phyloP scores from a whole-genome alignment of 176 grass and related monocot genomes.

The Oryza officinalis region DNA sequence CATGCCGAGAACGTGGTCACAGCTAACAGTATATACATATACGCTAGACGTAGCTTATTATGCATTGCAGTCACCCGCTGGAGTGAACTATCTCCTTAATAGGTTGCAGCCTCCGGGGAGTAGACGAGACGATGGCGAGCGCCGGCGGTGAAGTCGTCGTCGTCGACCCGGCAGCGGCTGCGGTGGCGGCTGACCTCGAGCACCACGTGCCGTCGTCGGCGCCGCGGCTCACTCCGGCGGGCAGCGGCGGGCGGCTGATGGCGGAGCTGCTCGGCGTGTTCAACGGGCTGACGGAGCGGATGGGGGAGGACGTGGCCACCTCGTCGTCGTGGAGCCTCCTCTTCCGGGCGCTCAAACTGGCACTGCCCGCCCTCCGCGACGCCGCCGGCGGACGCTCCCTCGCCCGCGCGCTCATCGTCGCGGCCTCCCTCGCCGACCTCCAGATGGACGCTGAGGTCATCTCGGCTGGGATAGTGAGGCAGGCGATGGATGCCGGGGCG shows the following conservation, averaged over 20 bases:
- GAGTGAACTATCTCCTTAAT: too few species aligned
- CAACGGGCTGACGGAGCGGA: slow-evolving; percentile 74
- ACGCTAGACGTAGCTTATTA: too few species aligned
- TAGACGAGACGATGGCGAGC: not conserved
- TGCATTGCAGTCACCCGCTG: too few species aligned
- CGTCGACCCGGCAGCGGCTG: not conserved
- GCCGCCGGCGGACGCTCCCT: slow-evolving; percentile 54
- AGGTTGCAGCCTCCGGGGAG: too few species aligned
- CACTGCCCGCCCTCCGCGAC: slow-evolving; percentile 68
- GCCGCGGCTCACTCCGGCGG: slow-evolving; percentile 15
- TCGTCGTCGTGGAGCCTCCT: slow-evolving; percentile 78
- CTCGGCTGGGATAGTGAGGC: slow-evolving; percentile 77
- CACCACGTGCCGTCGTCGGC: not conserved
- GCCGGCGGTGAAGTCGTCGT: not conserved
- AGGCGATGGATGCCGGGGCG: slow-evolving; percentile 68
- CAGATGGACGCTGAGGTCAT: slow-evolving; percentile 99
- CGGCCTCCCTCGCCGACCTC: slow-evolving; percentile 77
- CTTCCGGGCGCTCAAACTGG: slow-evolving; percentile 77
- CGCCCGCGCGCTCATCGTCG: slow-evolving; percentile 54
- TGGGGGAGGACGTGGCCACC: slow-evolving; percentile 68
- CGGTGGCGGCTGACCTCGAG: not conserved
- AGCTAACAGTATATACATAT: too few species aligned
- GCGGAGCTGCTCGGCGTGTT: slow-evolving; percentile 84
- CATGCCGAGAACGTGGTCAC: too few species aligned
- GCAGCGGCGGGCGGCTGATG: slow-evolving; percentile 77